Conservation (phyloP, 768 basidiomycete species). For the Mycena latifolia region DNA sequence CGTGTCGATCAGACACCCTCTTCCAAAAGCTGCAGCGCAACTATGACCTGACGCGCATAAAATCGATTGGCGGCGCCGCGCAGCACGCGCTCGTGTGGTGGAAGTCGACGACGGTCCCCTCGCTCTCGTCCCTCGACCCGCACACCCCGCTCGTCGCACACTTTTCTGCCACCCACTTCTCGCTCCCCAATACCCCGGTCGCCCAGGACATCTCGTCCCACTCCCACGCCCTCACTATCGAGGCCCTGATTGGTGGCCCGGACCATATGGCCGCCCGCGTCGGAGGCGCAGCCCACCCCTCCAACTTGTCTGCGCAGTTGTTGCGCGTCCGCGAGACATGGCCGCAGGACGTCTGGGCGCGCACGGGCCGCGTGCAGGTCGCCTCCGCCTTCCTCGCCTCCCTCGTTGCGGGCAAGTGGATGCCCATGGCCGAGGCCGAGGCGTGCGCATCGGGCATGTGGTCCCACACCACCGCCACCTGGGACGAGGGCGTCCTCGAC, state of each 20-base stretch:
- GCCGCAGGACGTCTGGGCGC: conserved; percentile 82
- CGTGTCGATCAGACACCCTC: conserved; percentile 67
- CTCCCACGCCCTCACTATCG: conserved; percentile 80
- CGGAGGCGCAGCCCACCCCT: conserved; percentile 78
- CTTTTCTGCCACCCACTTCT: conserved; percentile 75
- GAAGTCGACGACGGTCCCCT: conserved; percentile 82
- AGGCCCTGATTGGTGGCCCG: conserved; percentile 81
- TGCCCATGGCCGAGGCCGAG: conserved; percentile 79
- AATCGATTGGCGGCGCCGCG: conserved; percentile 82
- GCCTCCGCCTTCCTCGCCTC: conserved; percentile 82
- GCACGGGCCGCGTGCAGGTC: conserved; percentile 83
- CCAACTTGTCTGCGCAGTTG: conserved; percentile 80
- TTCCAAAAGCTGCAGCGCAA: conserved; percentile 80
- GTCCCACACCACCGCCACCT: conserved; percentile 62
- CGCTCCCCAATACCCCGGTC: conserved; percentile 79
- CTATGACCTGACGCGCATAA: conserved; percentile 78
- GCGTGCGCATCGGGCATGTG: conserved; percentile 86
- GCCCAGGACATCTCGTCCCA: conserved; percentile 87
- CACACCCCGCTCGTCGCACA: conserved; percentile 77
- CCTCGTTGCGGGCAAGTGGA: conserved; percentile 78
- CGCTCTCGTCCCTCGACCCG: conserved; percentile 79
- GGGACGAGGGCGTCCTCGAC: conserved; percentile 86
- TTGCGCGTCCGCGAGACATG: conserved; percentile 83
- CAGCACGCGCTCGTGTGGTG: conserved; percentile 92
- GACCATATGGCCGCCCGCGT: conserved; percentile 83